phyloP scores from a whole-genome alignment of 345 rosid species.

The Hibiscus trionum region DNA sequence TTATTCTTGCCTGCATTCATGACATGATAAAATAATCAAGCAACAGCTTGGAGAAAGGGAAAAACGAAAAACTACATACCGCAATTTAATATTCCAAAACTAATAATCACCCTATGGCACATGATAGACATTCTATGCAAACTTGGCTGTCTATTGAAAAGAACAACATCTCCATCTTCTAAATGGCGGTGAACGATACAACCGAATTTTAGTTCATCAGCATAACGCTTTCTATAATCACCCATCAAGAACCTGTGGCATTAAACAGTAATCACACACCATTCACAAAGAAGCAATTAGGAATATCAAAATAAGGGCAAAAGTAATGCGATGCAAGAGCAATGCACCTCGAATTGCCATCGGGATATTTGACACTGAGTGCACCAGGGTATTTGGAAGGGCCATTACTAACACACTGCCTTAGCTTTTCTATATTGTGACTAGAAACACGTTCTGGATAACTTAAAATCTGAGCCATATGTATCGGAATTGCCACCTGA shows the following conservation, averaged over 20 bases:
- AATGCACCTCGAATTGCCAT: slow-evolving; percentile 48
- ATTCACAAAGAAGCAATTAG: slow-evolving; percentile 9
- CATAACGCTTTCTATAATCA: slow-evolving; percentile 67
- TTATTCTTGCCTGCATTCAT: slow-evolving; percentile 68
- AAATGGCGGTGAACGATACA: slow-evolving; percentile 90
- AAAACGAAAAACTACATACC: slow-evolving; percentile 5
- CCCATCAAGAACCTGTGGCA: slow-evolving; percentile 61
- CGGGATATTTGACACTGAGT: slow-evolving; percentile 61
- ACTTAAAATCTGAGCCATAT: slow-evolving; percentile 83
- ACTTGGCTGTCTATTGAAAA: slow-evolving; percentile 96
- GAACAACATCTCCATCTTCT: slow-evolving; percentile 95
- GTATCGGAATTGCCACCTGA: slow-evolving; percentile 87
- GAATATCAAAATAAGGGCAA: slow-evolving; percentile 8
- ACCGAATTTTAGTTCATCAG: slow-evolving; percentile 75
- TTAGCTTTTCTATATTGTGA: slow-evolving; percentile 91
- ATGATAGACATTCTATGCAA: slow-evolving; percentile 99
- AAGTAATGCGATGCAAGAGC: not conserved
- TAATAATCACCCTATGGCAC: slow-evolving; percentile 78
- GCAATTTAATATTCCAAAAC: slow-evolving; percentile 7
- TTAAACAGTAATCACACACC: slow-evolving; percentile 13
- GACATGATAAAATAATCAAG: slow-evolving; percentile 17
- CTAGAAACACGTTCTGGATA: slow-evolving; percentile 83
- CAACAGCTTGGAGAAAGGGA: slow-evolving; percentile 5
- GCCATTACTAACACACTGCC: slow-evolving; percentile 85
- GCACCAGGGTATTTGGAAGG: slow-evolving; percentile 91